Evolutionary conservation across 192 early-diverging fungal species (phyloP), one percentile per base, ranked within the genome.

Genomic region (Mortierella claussenii): DNA sequence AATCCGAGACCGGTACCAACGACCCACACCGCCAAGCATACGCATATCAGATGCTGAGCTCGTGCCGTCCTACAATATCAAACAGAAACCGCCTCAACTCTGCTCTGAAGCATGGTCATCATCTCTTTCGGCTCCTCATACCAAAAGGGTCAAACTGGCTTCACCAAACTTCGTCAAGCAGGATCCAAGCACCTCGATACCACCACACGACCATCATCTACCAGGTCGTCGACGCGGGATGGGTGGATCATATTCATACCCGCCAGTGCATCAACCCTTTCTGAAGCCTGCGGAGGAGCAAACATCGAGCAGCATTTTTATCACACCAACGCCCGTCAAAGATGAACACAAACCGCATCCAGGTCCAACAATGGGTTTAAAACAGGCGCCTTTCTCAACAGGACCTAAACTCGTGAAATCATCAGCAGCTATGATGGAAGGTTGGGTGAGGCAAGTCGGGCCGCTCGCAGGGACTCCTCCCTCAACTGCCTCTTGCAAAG

Each of bases 341-440:
- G 34, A 34, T 13, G 48, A 51, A 23, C 20, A 4, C 17, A 9
- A 48, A 18, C 45, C 21, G 5, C 30, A n/a, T n/a, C n/a, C n/a
- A n/a, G n/a, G n/a, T n/a, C n/a, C n/a, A n/a, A n/a, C n/a, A n/a
- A n/a, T n/a, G n/a, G n/a, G n/a, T n/a, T n/a, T n/a, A n/a, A n/a
- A n/a, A n/a, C n/a, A n/a, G n/a, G n/a, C n/a, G n/a, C n/a, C n/a
- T n/a, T n/a, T n/a, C n/a, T n/a, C n/a, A n/a, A n/a, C n/a, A n/a
- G n/a, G n/a, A n/a, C n/a, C n/a, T n/a, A n/a, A n/a, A n/a, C n/a
- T n/a, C n/a, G n/a, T n/a, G n/a, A n/a, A n/a, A 20, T 30, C 55
- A 28, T 60, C 57, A 13, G 1, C 57, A 47, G 23, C 3, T 4
- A 55, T 65, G 42, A 65, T 65, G 63, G 53, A 65, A 20, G 17